Conservation (phyloP, 805 yeast genomes). For the Maudiozyma serrabonitensis region DNA sequence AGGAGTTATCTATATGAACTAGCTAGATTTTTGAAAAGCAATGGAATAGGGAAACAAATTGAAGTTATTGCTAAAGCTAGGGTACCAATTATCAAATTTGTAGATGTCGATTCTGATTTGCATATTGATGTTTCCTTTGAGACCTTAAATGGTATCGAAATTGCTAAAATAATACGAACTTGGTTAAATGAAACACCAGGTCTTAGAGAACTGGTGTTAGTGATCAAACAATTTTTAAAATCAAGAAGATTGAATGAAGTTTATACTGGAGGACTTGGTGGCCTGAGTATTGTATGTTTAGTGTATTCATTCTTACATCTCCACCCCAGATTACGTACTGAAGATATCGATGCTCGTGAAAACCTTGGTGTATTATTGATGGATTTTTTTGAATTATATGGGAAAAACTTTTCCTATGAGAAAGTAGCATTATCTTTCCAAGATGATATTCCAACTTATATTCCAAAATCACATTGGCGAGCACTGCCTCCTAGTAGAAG, state of each 20-base stretch:
- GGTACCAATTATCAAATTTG: slow-evolving; percentile 89
- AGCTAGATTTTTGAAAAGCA: slow-evolving; percentile 55
- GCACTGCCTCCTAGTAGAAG: slow-evolving; percentile 33
- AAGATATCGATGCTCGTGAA: slow-evolving; percentile 54
- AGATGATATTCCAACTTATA: slow-evolving; percentile 47
- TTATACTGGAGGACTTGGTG: slow-evolving; percentile 90
- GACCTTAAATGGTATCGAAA: slow-evolving; percentile 68
- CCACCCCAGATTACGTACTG: slow-evolving; percentile 69
- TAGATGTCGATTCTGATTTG: slow-evolving; percentile 58
- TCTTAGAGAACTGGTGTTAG: slow-evolving; percentile 68
- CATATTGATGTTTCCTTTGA: slow-evolving; percentile 90
- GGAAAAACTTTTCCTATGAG: slow-evolving; percentile 80
- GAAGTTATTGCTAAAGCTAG: slow-evolving; percentile 85
- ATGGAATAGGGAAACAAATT: slow-evolving; percentile 55
- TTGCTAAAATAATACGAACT: slow-evolving; percentile 63
- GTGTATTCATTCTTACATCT: slow-evolving; percentile 68
- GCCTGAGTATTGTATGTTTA: slow-evolving; percentile 83
- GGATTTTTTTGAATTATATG: slow-evolving; percentile 89
- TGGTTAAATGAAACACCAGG: slow-evolving; percentile 76
- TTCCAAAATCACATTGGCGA: slow-evolving; percentile 48
- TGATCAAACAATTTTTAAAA: slow-evolving; percentile 76
- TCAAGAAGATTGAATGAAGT: slow-evolving; percentile 76
- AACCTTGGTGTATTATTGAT: slow-evolving; percentile 80
- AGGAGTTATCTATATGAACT: slow-evolving; percentile 61
- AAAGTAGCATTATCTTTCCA: slow-evolving; percentile 56